Evolutionary conservation across 768 basidiomycete species (phyloP), one percentile per base, ranked within the genome.

Genomic region (Lactarius sp.): DNA sequence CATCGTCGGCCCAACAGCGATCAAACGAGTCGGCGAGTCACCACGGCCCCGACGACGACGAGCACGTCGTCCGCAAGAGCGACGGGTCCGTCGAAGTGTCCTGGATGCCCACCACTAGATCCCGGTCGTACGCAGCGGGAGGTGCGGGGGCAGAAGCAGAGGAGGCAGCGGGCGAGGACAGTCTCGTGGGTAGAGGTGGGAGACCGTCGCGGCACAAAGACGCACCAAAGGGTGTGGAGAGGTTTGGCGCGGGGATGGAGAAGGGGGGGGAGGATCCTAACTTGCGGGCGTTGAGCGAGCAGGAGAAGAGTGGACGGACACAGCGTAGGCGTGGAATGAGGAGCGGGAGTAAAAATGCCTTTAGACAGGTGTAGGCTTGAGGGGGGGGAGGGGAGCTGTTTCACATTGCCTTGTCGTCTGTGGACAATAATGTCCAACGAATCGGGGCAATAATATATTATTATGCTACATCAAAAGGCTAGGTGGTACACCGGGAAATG

Each of bases 161-260:
- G 57, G 79, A 78, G 64, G 75, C 75, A 37, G 75, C 5, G 18
- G 36, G 27, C 5, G 73, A 65, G 46, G 69, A 66, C 14, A 67
- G 57, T 65, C 46, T 50, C 10, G 52, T 59, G 8, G 42, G 72
- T 70, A 56, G 68, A 68, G 62, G 72, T 22, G 62, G 61, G 62
- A 61, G 42, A 42, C 44, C 41, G 22, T 20, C 22, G 55, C 74
- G 55, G 76, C 73, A 68, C 70, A 75, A 70, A 72, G 74, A 70
- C 5, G 69, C 67, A 63, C 77, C 81, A 70, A 87, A 83, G 72
- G 87, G 85, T 33, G 83, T 86, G 49, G 92, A 94, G 74, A 75
- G 75, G 51, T 95, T 96, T 71, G 94, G 94, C 33, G 89, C 86
- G 50, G 94, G 94, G 27, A 77, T 98, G 85, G 93, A 97, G 79